These are phyloP conservation scores for Geotrichum armillariae DNA, from an alignment of 1,139 yeast species.

Conservation along the genomic window DNA sequence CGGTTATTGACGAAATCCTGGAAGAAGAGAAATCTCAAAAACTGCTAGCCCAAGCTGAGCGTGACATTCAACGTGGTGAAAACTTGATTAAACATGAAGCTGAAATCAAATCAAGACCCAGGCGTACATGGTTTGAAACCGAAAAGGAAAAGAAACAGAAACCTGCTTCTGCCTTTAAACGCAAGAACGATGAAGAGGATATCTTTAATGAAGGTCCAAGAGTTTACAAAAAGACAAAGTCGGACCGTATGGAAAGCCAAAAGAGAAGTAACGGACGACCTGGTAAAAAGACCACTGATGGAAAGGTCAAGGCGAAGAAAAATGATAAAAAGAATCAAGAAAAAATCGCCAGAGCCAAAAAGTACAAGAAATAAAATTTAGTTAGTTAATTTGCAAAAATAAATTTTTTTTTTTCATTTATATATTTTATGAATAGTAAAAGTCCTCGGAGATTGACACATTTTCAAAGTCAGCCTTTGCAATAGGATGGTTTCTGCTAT, in stretches of 20 bases:
- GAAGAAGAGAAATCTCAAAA: slow-evolving; percentile 89
- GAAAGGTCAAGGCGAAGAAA: slow-evolving; percentile 56
- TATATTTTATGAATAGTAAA: slow-evolving; percentile 29
- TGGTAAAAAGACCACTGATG: slow-evolving; percentile 49
- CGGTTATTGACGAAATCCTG: slow-evolving; percentile 69
- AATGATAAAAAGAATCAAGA: slow-evolving; percentile 20
- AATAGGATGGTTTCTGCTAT: slow-evolving; percentile 27
- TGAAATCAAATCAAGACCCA: slow-evolving; percentile 88
- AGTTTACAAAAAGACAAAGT: slow-evolving; percentile 35
- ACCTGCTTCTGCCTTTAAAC: slow-evolving; percentile 57
- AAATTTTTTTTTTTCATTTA: background rate
- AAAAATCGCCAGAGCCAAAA: slow-evolving; percentile 29
- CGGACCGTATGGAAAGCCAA: slow-evolving; percentile 30
- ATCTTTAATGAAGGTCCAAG: slow-evolving; percentile 34
- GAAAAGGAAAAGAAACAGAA: slow-evolving; percentile 61
- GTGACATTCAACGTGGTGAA: slow-evolving; percentile 83
- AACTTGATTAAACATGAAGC: slow-evolving; percentile 75
- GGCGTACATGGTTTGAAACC: slow-evolving; percentile 93
- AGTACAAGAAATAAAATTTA: slow-evolving; percentile 58
- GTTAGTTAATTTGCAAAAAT: too few relatives aligned
- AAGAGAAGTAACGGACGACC: slow-evolving; percentile 22
- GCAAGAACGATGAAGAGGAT: slow-evolving; percentile 55
- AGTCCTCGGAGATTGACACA: slow-evolving; percentile 29
- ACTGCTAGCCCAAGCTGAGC: slow-evolving; percentile 83
- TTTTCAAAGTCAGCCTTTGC: slow-evolving; percentile 19